These are phyloP conservation scores for Venturia oleaginea DNA, from an alignment of 2,329 filamentous ascomycete species.

Conservation along the genomic window DNA sequence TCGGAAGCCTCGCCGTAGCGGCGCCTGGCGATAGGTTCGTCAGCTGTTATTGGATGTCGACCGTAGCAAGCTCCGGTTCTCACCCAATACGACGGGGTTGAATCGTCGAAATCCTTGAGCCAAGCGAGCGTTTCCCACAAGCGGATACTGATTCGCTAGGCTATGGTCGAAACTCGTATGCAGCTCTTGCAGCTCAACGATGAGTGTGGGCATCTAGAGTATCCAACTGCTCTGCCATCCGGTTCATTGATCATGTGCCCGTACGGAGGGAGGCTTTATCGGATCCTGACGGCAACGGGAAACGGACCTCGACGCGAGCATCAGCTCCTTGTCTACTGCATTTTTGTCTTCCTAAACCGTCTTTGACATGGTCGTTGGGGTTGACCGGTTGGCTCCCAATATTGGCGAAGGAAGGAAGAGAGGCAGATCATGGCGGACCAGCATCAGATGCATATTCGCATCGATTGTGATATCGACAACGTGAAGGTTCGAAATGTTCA, in stretches of 20 bases:
- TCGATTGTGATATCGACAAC: no score
- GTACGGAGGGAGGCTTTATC: neutral
- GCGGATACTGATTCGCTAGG: neutral
- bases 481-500: no score
- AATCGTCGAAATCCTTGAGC: neutral
- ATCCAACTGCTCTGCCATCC: neutral
- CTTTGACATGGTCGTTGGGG: neutral
- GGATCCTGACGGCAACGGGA: neutral
- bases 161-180: neutral
- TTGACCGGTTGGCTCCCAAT: no score
- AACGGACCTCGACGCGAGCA: neutral
- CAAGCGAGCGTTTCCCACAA: neutral
- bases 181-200: neutral
- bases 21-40: neutral
- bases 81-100: neutral
- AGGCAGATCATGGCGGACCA: no score
- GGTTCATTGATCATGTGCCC: neutral
- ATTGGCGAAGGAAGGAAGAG: no score
- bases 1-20: neutral
- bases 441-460: no score
- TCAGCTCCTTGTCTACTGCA: no score
- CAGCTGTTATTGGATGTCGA: neutral
- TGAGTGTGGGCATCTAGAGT: neutral
- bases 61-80: neutral
- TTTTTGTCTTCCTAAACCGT: neutral